Evolutionary conservation across 148 eudicot species (phyloP).

Genomic region (Bassia scoparia): DNA sequence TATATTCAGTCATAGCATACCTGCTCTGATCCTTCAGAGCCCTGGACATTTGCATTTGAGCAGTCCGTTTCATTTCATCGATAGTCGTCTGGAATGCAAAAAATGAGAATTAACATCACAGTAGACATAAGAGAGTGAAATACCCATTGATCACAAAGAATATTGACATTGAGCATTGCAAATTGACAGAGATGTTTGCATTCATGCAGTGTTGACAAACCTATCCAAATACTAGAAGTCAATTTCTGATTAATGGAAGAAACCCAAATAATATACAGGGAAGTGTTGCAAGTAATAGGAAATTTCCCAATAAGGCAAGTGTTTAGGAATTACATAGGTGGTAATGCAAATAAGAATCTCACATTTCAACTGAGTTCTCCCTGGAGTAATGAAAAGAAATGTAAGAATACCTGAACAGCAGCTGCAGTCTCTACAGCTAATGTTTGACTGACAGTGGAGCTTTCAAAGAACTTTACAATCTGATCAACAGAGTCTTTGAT

Average conservation of each 20-base stretch:
- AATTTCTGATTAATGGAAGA: not conserved
- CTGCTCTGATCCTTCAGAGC: slow-evolving; percentile 82
- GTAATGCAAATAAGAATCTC: not conserved
- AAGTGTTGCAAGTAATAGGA: no score
- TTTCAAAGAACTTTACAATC: slow-evolving; percentile 74
- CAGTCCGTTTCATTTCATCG: slow-evolving; percentile 90
- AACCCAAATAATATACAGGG: no score
- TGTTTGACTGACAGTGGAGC: slow-evolving; percentile 70
- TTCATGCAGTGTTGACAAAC: not conserved
- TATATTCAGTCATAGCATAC: slow-evolving; percentile 26
- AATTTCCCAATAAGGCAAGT: no score
- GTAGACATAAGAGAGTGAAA: not conserved
- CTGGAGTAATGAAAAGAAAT: slow-evolving; percentile 1
- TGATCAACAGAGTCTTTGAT: slow-evolving; percentile 81
- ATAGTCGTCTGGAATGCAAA: slow-evolving; percentile 59
- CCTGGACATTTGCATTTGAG: slow-evolving; percentile 75
- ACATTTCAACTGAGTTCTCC: not conserved
- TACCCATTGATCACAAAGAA: not conserved
- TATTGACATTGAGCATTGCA: not conserved
- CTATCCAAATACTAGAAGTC: not conserved
- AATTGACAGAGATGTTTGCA: not conserved
- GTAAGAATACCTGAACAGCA: slow-evolving; percentile 75
- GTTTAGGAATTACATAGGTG: not conserved
- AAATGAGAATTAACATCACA: slow-evolving; percentile 13
- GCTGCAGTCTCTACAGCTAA: slow-evolving; percentile 95